Conservation (phyloP, 768 basidiomycete species). For the Trametes punicea region DNA sequence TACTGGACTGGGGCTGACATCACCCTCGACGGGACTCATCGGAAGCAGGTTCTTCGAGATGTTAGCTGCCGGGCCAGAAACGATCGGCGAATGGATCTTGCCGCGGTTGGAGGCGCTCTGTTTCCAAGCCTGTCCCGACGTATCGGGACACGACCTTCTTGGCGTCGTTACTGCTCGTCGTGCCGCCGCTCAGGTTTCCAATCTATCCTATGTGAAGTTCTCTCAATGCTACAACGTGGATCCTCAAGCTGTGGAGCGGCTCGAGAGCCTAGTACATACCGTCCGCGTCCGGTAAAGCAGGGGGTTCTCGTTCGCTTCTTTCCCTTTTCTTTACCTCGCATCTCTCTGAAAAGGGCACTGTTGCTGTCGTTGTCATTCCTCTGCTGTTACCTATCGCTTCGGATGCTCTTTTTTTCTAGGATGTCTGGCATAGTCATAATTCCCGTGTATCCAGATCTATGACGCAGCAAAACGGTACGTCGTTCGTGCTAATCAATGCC, state of each 20-base stretch:
- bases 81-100: conserved; percentile 25
- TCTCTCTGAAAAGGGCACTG: neutral
- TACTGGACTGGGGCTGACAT: conserved; percentile 28
- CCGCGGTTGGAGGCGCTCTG: conserved; percentile 29
- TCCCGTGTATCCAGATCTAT: neutral
- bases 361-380: neutral
- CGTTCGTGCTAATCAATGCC: neutral
- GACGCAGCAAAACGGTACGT: neutral
- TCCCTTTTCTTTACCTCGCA: neutral
- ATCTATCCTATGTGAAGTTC: conserved; percentile 26
- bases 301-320: neutral
- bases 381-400: neutral
- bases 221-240: conserved; percentile 28
- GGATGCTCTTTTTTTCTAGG: neutral
- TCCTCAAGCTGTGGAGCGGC: conserved; percentile 24
- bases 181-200: conserved; percentile 20
- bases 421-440: neutral
- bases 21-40: conserved; percentile 25
- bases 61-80: conserved; percentile 23
- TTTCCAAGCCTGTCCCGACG: conserved; percentile 28
- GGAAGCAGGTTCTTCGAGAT: conserved; percentile 30
- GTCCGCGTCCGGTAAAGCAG: conserved; percentile 19
- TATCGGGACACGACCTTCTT: conserved; percentile 31
- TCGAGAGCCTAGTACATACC: conserved; percentile 23
- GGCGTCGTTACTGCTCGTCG: conserved; percentile 26